phyloP scores from a whole-genome alignment of 2,329 filamentous ascomycete species.

The Pyricularia grisea region DNA sequence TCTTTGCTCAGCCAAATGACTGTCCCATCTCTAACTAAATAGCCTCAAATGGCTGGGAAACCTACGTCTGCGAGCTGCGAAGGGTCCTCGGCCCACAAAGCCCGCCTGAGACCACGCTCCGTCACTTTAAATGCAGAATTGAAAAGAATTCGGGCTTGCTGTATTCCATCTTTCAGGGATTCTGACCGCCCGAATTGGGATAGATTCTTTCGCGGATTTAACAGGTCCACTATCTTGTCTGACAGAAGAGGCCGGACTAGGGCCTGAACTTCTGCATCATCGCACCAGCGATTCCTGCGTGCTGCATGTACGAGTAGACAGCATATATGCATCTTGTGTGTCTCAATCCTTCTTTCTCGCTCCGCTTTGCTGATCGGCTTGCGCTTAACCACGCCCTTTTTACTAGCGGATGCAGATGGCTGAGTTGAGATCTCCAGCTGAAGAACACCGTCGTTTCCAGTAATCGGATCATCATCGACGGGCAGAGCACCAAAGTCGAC shows the following conservation, averaged over 20 bases:
- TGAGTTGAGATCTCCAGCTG: constrained; percentile 45
- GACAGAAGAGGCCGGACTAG: constrained; percentile 56
- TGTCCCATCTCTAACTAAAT: neutral
- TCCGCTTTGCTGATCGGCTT: constrained; percentile 46
- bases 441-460: constrained; percentile 15
- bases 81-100: constrained; percentile 66
- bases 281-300: constrained; percentile 81
- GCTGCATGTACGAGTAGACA: constrained; percentile 73
- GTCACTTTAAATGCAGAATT: constrained; percentile 60
- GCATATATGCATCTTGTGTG: constrained; percentile 82
- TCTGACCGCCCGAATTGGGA: constrained; percentile 69
- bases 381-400: constrained; percentile 28
- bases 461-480: neutral
- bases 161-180: constrained; percentile 71
- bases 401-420: constrained; percentile 19
- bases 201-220: constrained; percentile 59
- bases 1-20: neutral
- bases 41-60: neutral
- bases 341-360: constrained; percentile 50
- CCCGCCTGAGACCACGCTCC: constrained; percentile 57
- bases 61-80: constrained; percentile 49
- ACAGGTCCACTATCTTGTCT: constrained; percentile 52
- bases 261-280: constrained; percentile 59
- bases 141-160: constrained; percentile 59
- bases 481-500: neutral